Evolutionary conservation across 345 rosid genomes (phyloP).

Genomic region (Litchi chinensis): DNA sequence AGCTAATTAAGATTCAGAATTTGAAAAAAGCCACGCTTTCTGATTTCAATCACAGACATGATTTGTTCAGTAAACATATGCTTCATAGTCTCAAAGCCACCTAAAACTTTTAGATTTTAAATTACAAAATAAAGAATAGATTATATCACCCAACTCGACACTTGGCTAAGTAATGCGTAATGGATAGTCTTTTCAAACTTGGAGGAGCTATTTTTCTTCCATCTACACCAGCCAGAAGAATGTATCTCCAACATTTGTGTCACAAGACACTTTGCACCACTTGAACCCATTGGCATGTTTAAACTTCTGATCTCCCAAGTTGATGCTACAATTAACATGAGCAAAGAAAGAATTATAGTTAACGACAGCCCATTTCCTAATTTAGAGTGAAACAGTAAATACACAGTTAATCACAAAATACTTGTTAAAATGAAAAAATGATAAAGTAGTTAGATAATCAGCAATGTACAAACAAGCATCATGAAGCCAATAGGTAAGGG

Average conservation of each 20-base stretch:
- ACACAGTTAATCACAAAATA: conserved; percentile 1
- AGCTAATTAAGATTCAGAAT: conserved; percentile 9
- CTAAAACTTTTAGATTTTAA: not conserved
- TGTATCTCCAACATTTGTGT: conserved; percentile 86
- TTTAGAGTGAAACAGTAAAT: not conserved
- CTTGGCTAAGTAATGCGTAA: conserved; percentile 80
- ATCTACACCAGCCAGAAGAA: conserved; percentile 66
- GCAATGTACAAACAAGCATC: not conserved
- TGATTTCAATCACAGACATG: conserved; percentile 4
- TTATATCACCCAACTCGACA: conserved; percentile 58
- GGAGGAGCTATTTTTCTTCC: conserved; percentile 74
- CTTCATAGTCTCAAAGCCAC: conserved; percentile 17
- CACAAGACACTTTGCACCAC: conserved; percentile 64
- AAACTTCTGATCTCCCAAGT: conserved; percentile 89
- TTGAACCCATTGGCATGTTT: conserved; percentile 60
- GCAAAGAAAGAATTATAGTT: conserved; percentile 10
- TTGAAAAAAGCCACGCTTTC: not conserved
- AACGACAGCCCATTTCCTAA: not conserved
- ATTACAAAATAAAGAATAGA: conserved; percentile 13
- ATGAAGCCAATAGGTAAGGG: not conserved
- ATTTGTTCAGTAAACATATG: conserved; percentile 13
- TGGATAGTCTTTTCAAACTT: conserved; percentile 87
- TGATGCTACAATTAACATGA: conserved; percentile 60
- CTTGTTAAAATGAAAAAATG: conserved; percentile 1
- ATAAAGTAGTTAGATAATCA: conserved; percentile 1